phyloP scores from a whole-genome alignment of 2,329 filamentous ascomycete genomes.

The Drechslerella dactyloides region DNA sequence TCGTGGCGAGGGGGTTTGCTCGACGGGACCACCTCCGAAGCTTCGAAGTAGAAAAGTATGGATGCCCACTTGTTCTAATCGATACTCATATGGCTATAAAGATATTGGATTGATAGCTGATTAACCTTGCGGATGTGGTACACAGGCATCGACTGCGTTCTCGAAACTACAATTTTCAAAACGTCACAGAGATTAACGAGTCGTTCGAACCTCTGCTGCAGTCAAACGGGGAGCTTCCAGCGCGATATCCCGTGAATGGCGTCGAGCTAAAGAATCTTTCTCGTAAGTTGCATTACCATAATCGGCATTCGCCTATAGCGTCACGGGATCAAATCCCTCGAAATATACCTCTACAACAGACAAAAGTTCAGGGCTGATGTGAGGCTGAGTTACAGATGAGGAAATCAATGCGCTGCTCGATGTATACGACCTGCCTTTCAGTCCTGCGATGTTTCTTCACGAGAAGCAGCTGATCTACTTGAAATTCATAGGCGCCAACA shows the following conservation, averaged over 20 bases:
- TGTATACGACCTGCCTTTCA: constrained; percentile 54
- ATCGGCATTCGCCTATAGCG: neutral
- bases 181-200: constrained; percentile 53
- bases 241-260: constrained; percentile 50
- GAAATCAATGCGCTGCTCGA: constrained; percentile 52
- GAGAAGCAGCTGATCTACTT: constrained; percentile 55
- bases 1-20: constrained; percentile 52
- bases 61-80: constrained; percentile 10
- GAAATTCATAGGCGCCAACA: constrained; percentile 54
- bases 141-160: constrained; percentile 52
- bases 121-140: neutral
- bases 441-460: constrained; percentile 53
- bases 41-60: constrained; percentile 31
- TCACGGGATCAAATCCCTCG: neutral
- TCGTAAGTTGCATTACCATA: constrained; percentile 45
- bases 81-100: neutral
- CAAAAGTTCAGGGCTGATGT: neutral
- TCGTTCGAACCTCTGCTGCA: constrained; percentile 51
- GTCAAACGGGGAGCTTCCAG: constrained; percentile 48
- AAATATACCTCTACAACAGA: neutral
- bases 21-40: constrained; percentile 41
- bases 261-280: constrained; percentile 49
- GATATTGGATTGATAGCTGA: neutral
- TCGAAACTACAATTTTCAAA: constrained; percentile 52
- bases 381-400: constrained; percentile 42